Conservation (phyloP, 1,139 yeast species). For the Blastobotrys serpentis region DNA sequence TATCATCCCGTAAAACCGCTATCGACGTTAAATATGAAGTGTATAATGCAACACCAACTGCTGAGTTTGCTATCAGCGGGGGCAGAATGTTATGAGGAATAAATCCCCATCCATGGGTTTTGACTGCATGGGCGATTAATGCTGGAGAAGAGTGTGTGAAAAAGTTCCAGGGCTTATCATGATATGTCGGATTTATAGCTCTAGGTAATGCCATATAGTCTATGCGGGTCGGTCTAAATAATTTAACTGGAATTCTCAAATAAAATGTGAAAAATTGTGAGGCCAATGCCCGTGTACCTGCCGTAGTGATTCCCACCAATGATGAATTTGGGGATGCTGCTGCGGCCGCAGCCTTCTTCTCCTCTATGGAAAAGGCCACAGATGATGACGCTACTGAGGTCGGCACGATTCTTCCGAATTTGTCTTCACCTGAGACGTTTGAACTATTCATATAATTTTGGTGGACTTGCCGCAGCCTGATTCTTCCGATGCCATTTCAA, state of each 20-base stretch:
- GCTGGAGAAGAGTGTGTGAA: slow-evolving; percentile 76
- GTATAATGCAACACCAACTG: slow-evolving; percentile 81
- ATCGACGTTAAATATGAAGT: slow-evolving; percentile 65
- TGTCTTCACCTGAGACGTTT: not conserved
- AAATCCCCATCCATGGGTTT: slow-evolving; percentile 80
- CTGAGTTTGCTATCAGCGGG: slow-evolving; percentile 82
- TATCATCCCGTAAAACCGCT: slow-evolving; percentile 26
- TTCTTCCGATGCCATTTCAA: too few species aligned
- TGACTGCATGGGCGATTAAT: slow-evolving; percentile 65
- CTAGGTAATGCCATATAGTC: slow-evolving; percentile 48
- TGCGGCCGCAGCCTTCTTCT: slow-evolving; percentile 3
- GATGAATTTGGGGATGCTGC: slow-evolving; percentile 18
- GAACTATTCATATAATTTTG: not conserved
- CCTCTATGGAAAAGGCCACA: not conserved
- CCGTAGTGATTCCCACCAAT: slow-evolving; percentile 64
- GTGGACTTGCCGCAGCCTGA: not conserved
- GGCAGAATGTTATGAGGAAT: slow-evolving; percentile 82
- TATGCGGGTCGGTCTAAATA: slow-evolving; percentile 85
- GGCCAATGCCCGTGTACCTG: slow-evolving; percentile 79
- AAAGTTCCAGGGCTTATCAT: slow-evolving; percentile 59
- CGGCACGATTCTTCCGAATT: not conserved
- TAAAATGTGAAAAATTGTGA: slow-evolving; percentile 77
- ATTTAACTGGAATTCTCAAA: slow-evolving; percentile 73
- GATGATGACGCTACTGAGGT: slow-evolving; percentile 1
- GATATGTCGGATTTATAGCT: slow-evolving; percentile 36